A percentile compares a stretch with the other conserved stretches of the same genome.
Conservation (phyloP, 1,284 basidiomycete genomes). For the Ganoderma multipileum region DNA sequence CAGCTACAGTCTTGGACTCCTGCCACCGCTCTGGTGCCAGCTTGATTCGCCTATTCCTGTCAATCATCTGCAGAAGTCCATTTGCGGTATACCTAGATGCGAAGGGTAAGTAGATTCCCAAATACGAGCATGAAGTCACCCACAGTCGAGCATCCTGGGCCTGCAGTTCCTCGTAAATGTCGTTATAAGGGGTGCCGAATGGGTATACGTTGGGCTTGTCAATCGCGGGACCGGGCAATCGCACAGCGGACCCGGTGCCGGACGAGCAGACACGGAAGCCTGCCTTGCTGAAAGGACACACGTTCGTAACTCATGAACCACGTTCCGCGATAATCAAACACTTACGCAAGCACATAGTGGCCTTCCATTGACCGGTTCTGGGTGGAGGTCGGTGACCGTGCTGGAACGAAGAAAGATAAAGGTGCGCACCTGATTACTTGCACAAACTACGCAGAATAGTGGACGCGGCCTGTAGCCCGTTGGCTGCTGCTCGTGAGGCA, state of each 20-base stretch:
- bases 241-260: conserved; percentile 96
- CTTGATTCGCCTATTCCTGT: conserved; percentile 94
- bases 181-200: conserved; percentile 98
- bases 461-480: conserved; percentile 67
- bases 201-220: conserved; percentile 98
- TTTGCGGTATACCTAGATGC: conserved; percentile 87
- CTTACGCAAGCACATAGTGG: conserved; percentile 89
- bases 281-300: conserved; percentile 65
- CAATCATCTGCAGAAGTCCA: conserved; percentile 96
- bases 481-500: conserved; percentile 17
- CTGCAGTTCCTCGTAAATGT: conserved; percentile 94
- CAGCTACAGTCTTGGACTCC: conserved; percentile 85
- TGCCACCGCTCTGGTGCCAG: conserved; percentile 97
- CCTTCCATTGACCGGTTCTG: conserved; percentile 99
- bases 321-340: conserved; percentile 25
- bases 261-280: conserved; percentile 93
- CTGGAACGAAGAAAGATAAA: background rate
- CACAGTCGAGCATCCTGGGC: conserved; percentile 87
- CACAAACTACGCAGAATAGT: conserved; percentile 97
- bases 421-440: conserved; percentile 88
- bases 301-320: conserved; percentile 13
- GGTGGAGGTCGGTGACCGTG: conserved; percentile 10
- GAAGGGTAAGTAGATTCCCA: conserved; percentile 21
- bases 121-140: conserved; percentile 38
- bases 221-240: conserved; percentile 94